Conservation (phyloP, 371 early-diverging fungal genomes). For the Rhizopus stolonifer region DNA sequence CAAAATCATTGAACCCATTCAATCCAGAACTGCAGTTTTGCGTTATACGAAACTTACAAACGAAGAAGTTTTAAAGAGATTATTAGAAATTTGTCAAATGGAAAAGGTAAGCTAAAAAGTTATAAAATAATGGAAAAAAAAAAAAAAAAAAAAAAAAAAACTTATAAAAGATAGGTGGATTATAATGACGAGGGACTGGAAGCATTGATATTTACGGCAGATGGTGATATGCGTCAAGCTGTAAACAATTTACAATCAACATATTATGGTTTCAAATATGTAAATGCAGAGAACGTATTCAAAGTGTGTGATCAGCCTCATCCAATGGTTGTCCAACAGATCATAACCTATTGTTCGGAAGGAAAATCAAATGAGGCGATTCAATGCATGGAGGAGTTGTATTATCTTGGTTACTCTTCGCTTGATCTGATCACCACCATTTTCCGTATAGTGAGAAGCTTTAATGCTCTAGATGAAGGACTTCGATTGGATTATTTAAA, state of each 20-base stretch:
- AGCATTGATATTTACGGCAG: conserved; percentile 93
- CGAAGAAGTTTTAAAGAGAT: conserved; percentile 73
- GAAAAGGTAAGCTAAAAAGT: conserved; percentile 87
- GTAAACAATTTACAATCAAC: conserved; percentile 97
- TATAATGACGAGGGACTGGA: conserved; percentile 87
- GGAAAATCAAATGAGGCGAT: conserved; percentile 75
- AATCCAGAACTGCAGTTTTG: conserved; percentile 96
- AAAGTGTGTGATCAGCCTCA: conserved; percentile 97
- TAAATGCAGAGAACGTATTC: conserved; percentile 89
- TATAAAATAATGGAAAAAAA: background rate
- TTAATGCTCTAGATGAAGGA: conserved; percentile 33
- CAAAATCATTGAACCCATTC: conserved; percentile 99
- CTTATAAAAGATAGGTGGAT: conserved; percentile 56
- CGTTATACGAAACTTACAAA: conserved; percentile 81
- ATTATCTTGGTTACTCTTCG: conserved; percentile 82
- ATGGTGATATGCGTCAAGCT: conserved; percentile 99
- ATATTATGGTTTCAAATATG: conserved; percentile 77
- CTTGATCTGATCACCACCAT: conserved; percentile 91
- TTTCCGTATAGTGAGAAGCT: conserved; percentile 82
- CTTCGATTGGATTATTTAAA: conserved; percentile 80
- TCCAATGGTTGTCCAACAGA: conserved; percentile 75
- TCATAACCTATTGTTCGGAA: conserved; percentile 67
- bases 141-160: background rate
- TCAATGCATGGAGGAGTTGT: conserved; percentile 65
- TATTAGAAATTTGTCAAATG: conserved; percentile 78